Evolutionary conservation across 139 green algal genomes (phyloP).

Genomic region (Zygnema cylindricum): DNA sequence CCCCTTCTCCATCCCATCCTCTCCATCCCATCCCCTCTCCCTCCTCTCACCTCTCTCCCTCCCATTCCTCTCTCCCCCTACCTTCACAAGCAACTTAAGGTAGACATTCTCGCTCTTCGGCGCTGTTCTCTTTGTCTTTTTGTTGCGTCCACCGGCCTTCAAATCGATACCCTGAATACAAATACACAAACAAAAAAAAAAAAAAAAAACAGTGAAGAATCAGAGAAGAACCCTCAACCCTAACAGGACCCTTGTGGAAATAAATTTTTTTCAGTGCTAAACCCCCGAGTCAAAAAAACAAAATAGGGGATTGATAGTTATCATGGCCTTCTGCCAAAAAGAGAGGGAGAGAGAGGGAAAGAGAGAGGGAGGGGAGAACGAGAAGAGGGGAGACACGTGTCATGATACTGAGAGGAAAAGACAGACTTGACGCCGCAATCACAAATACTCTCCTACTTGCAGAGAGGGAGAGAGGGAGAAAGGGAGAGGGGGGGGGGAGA

Average conservation of each 20-base stretch:
- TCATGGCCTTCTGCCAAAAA: too few relatives aligned
- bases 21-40: background rate
- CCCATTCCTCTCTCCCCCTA: slow-evolving; percentile 56
- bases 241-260: background rate
- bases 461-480: background rate
- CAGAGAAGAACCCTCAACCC: background rate
- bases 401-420: background rate
- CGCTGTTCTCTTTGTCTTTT: slow-evolving; percentile 84
- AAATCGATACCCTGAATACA: slow-evolving; percentile 94
- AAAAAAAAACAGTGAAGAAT: background rate
- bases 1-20: too few relatives aligned
- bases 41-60: background rate
- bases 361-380: background rate
- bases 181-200: background rate
- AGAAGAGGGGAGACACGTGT: background rate
- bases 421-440: too few relatives aligned
- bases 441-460: too few relatives aligned
- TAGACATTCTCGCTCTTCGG: slow-evolving; percentile 99
- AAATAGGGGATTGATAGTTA: background rate
- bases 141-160: slow-evolving; percentile 93
- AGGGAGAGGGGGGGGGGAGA: background rate
- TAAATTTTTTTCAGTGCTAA: background rate
- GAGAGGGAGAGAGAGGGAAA: background rate
- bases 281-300: background rate
- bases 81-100: slow-evolving; percentile 98